Percentiles rank a stretch among this genome's conserved stretches.
Conservation (phyloP, 768 basidiomycete genomes). For the Termitomyces sp. region DNA sequence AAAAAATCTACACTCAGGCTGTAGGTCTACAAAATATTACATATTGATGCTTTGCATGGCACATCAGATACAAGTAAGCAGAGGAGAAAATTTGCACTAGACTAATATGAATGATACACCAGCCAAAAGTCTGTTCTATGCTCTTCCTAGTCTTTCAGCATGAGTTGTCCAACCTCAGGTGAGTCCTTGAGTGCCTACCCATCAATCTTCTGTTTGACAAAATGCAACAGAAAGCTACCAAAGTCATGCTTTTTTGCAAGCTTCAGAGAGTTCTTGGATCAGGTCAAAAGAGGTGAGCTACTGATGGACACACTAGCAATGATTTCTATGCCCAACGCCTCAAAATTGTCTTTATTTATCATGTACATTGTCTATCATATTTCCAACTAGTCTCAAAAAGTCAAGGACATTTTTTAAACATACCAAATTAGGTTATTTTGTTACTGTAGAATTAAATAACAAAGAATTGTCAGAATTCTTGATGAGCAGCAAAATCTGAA, state of each 20-base stretch:
- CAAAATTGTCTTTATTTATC: too few species aligned
- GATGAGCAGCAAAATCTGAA: too few species aligned
- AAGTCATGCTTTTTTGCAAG: slow-evolving; percentile 7
- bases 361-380: too few species aligned
- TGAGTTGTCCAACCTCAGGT: slow-evolving; percentile 72
- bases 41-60: slow-evolving; percentile 19
- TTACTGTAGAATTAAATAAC: too few species aligned
- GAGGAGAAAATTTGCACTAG: background rate
- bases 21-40: slow-evolving; percentile 45
- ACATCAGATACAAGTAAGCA: slow-evolving; percentile 2
- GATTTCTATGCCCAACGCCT: background rate
- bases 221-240: slow-evolving; percentile 7
- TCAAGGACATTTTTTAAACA: too few species aligned
- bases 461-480: too few species aligned
- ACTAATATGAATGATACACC: background rate
- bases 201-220: background rate
- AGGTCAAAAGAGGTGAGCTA: slow-evolving; percentile 8
- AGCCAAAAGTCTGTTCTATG: slow-evolving; percentile 65
- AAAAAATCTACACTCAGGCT: slow-evolving; percentile 25
- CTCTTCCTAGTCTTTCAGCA: slow-evolving; percentile 73
- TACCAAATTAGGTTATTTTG: too few species aligned
- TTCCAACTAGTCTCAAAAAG: too few species aligned
- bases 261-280: slow-evolving; percentile 3
- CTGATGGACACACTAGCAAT: slow-evolving; percentile 3
- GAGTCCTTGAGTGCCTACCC: slow-evolving; percentile 6